phyloP scores from a whole-genome alignment of 208 protist species.

The Leishmania mexicana region DNA sequence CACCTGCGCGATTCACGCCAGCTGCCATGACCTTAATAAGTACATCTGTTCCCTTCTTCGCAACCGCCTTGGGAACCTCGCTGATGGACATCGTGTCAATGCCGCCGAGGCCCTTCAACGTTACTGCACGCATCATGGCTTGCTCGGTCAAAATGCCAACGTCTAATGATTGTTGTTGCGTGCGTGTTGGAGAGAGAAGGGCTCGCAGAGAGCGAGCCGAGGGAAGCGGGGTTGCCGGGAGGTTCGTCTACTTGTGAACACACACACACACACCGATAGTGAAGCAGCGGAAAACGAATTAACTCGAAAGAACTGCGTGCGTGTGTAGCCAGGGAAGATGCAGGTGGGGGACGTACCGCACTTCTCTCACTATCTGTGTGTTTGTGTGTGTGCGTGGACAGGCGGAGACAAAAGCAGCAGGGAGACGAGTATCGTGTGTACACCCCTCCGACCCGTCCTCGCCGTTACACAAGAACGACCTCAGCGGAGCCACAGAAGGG shows the following conservation, averaged over 20 bases:
- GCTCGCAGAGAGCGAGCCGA: background rate
- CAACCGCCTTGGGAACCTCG: constrained; percentile 42
- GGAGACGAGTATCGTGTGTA: too few species aligned
- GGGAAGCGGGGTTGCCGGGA: background rate
- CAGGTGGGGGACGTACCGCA: background rate
- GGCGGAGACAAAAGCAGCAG: too few species aligned
- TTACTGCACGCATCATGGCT: constrained; percentile 67
- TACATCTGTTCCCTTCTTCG: constrained; percentile 55
- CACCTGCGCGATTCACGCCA: constrained; percentile 88
- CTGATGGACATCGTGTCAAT: constrained; percentile 46
- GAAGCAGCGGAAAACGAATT: background rate
- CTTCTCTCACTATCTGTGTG: background rate
- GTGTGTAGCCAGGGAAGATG: too few species aligned
- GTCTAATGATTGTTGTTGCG: background rate
- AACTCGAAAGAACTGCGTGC: background rate
- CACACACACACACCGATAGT: background rate
- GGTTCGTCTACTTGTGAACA: background rate
- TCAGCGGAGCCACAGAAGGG: background rate
- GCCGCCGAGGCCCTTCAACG: constrained; percentile 68
- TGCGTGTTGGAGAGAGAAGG: background rate
- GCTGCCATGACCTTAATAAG: constrained; percentile 88
- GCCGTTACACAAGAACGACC: too few species aligned
- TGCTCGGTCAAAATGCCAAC: background rate
- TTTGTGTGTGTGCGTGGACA: background rate
- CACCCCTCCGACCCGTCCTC: too few species aligned